Conservation (phyloP, 2,329 filamentous ascomycete genomes). For the Fusarium secorum region DNA sequence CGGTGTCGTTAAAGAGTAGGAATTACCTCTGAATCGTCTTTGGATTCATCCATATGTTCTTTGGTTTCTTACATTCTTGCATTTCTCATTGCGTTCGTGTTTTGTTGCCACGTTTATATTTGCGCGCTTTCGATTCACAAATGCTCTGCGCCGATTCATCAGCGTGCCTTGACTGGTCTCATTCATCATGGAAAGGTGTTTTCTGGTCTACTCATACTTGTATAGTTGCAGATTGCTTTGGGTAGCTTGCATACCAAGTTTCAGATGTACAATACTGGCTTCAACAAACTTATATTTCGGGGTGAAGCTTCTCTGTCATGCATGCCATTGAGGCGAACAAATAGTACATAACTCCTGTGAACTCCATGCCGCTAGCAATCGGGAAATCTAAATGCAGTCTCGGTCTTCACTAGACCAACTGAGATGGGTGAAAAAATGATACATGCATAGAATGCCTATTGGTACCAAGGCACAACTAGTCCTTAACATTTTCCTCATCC, state of each 20-base stretch:
- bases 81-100: not conserved
- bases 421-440: not conserved
- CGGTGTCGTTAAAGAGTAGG: constrained; percentile 24
- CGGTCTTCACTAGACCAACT: constrained; percentile 1
- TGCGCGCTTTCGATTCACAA: not conserved
- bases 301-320: not conserved
- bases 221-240: constrained; percentile 11
- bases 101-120: not conserved
- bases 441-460: not conserved
- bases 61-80: not conserved
- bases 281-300: constrained; percentile 10
- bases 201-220: constrained; percentile 3
- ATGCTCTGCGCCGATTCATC: constrained; percentile 2
- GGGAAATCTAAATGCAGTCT: constrained; percentile 5
- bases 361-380: constrained; percentile 21
- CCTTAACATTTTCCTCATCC: constrained; percentile 22
- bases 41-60: not conserved
- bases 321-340: not conserved
- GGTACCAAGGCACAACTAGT: constrained; percentile 7
- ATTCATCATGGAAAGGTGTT: constrained; percentile 25
- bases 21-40: constrained; percentile 3
- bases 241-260: constrained; percentile 7
- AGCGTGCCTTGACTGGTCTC: constrained; percentile 4
- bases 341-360: constrained; percentile 13
- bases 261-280: constrained; percentile 17